Evolutionary conservation across 1,139 yeast genomes (phyloP).

Genomic region (Nakaseomyces nivariensis): DNA sequence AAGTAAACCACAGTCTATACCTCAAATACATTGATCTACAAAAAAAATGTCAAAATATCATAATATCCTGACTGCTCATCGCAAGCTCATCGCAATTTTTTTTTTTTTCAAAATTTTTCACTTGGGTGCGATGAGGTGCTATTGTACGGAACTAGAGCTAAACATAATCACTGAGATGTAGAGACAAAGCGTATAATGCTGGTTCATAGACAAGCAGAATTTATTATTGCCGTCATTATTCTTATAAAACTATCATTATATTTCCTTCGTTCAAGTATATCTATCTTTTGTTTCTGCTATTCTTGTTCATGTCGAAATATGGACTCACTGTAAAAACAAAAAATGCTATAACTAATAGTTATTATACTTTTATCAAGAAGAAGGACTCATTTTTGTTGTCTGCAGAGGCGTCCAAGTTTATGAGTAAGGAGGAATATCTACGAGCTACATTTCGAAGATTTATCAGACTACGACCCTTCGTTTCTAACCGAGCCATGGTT

Average conservation of each 20-base stretch:
- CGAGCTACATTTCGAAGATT: constrained; percentile 20
- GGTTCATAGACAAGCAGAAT: too few relatives aligned
- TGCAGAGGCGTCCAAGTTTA: constrained; percentile 4
- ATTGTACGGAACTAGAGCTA: neutral
- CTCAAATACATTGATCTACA: too few relatives aligned
- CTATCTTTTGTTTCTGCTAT: too few relatives aligned
- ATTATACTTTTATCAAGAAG: constrained; percentile 12
- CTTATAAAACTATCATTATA: too few relatives aligned
- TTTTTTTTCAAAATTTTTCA: neutral
- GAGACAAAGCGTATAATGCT: too few relatives aligned
- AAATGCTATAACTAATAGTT: constrained; percentile 17
- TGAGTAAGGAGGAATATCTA: constrained; percentile 7
- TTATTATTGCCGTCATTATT: too few relatives aligned
- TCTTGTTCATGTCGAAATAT: neutral
- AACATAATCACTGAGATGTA: too few relatives aligned
- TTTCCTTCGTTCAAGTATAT: too few relatives aligned
- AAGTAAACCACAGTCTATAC: too few relatives aligned
- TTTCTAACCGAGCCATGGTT: constrained; percentile 21
- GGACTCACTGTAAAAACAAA: constrained; percentile 10
- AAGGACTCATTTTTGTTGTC: constrained; percentile 11
- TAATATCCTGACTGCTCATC: too few relatives aligned
- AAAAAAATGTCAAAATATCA: too few relatives aligned
- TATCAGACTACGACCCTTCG: constrained; percentile 19
- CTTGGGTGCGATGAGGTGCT: constrained; percentile 3
- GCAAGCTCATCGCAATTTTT: neutral